Evolutionary conservation across 306 rosid species (phyloP), one percentile per base, ranked within the genome.

Genomic region (Rosa chinensis): DNA sequence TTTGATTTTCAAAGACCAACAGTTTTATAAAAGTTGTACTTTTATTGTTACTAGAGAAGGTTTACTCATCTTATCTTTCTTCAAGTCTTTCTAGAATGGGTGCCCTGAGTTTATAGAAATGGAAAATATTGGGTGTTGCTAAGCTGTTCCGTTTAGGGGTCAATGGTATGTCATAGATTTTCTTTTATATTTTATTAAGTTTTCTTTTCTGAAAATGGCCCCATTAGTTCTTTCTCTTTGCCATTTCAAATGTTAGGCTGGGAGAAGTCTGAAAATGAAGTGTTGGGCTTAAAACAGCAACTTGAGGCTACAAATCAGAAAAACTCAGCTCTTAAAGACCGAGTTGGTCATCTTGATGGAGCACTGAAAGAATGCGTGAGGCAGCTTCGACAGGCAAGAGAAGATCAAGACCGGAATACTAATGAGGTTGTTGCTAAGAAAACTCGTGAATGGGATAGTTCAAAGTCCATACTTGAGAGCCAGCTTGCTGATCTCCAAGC

Each of bases 261-360:
- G 97, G 97, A 93, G 88, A 93, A 88, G 71, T 92, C 97, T 64
- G 94, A 88, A 84, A 89, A 81, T 77, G 97, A 91, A 82, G 85
- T 84, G 66, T 32, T 72, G 53, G 69, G 79, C 66, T 79, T 91
- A 79, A 89, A 80, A 76, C 89, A 90, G 78, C 90, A 88, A 81
- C 91, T 91, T 44, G 96, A 89, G 72, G 78, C 87, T 76, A 80
- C 87, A 55, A 89, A 87, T 84, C 83, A 85, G 78, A 91, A 85
- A 74, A 88, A 82, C 66, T 87, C 89, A n/a, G 75, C 81, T 82
- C 90, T 93, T 23, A 91, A 91, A 82, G 93, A 93, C 76, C 90
- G 92, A 55, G 89, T 88, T 82, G 80, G 85, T 85, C 96, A 93
- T 87, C 91, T 90, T 83, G 97, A 93, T 62, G 92, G 92, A 68